Base-by-base conservation (phyloP, 202 grass and related monocot genomes). In the Musa balbisiana region DNA sequence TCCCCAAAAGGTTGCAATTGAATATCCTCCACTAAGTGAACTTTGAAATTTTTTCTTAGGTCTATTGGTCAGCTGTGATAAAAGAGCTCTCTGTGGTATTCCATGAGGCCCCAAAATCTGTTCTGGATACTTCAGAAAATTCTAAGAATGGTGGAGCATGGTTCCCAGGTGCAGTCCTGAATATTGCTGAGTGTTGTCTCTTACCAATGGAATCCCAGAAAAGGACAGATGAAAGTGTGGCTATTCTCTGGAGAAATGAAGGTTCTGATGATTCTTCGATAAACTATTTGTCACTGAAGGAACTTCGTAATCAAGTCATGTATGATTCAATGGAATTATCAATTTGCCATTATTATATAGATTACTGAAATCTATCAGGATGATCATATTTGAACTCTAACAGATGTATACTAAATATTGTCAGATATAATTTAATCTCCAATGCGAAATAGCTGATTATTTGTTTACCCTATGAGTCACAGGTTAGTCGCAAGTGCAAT, bases 101-200 rank as follows among this genome's bases (percentile, higher is more conserved):
- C 51, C 72, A 85, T n/a, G 73, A 68, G 60, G 63, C 84, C 72
- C 90, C 94, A 67, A 85, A 80, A 52, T 75, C 86, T 64, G 87
- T 93, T 81, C 73, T 93, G 33, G 85, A 85, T 73, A 64, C 69
- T 20, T 88, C 88, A 80, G 88, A 89, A 59, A 84, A 81, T 55
- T 87, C 86, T 53, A 93, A 82, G 73, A 72, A 82, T 83, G 86
- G 86, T 60, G 94, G 94, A 10, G 81, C 81, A 67, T 97, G 90
- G 94, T 84, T 93, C 43, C 78, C 77, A 56, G 90, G 83, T 67
- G 88, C 88, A 9, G 80, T 89, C 75, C 82, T 97, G 29, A 97
- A 97, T 79, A 91, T 97, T 67, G 93, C 93, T 3, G 93, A 97
- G 80, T 97, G 90, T 10, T 97, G 93, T 82, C 79, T 97, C 27